A percentile compares a stretch with the other conserved stretches of the same genome.
phyloP scores from a whole-genome alignment of 2,329 filamentous ascomycete species.

The Exophiala xenobiotica region DNA sequence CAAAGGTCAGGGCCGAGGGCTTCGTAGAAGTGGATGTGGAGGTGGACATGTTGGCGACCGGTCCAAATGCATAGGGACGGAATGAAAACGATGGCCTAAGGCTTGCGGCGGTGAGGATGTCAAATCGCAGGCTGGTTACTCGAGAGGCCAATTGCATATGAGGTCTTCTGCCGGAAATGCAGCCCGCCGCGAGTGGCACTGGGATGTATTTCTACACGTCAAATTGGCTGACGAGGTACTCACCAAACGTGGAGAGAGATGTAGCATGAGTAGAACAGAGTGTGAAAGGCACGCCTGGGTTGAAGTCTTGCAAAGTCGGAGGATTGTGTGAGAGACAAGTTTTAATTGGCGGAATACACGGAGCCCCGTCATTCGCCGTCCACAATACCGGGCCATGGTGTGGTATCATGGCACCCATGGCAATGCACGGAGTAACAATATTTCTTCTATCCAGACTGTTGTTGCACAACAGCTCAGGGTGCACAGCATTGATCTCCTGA shows the following conservation, averaged over 20 bases:
- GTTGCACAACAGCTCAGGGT: constrained; percentile 22
- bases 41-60: constrained; percentile 25
- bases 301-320: background rate
- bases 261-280: constrained; percentile 1
- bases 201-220: constrained; percentile 16
- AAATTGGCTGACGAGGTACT: background rate
- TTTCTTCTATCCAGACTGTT: background rate
- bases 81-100: background rate
- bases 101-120: constrained; percentile 26
- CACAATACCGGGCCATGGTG: constrained; percentile 15
- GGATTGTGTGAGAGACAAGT: background rate
- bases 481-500: constrained; percentile 6
- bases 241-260: constrained; percentile 3
- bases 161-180: constrained; percentile 16
- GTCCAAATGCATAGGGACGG: constrained; percentile 24
- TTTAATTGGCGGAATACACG: background rate
- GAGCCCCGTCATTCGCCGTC: constrained; percentile 11
- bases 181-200: constrained; percentile 15
- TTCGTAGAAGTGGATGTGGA: constrained; percentile 7
- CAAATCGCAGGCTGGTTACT: constrained; percentile 16
- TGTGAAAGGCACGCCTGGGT: background rate
- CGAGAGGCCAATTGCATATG: constrained; percentile 21
- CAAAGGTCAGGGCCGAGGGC: constrained; percentile 69
- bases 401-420: background rate
- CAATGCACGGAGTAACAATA: background rate